These are phyloP conservation scores for Strobilomyces dryophilus DNA, from an alignment of 768 basidiomycete genomes.

Conservation along the genomic window DNA sequence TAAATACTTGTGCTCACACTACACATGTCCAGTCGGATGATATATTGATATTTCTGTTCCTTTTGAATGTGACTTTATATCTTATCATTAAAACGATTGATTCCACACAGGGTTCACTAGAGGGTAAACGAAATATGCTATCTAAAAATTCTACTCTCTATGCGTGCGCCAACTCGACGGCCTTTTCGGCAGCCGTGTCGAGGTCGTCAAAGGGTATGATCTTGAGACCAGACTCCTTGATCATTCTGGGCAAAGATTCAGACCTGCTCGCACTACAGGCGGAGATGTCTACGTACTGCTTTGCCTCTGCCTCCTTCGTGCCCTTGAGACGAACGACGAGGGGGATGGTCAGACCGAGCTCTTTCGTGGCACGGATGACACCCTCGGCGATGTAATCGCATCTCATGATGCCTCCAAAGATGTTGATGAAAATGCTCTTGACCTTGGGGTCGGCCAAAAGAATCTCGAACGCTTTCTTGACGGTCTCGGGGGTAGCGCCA, in stretches of 20 bases:
- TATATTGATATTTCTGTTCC: slow-evolving; percentile 32
- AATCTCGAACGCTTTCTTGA: slow-evolving; percentile 99
- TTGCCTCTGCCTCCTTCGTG: slow-evolving; percentile 94
- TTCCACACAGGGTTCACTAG: slow-evolving; percentile 9
- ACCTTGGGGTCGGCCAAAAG: slow-evolving; percentile 87
- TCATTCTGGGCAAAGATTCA: slow-evolving; percentile 62
- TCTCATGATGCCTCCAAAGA: slow-evolving; percentile 98
- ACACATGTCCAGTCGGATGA: slow-evolving; percentile 22
- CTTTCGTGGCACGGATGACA: slow-evolving; percentile 96
- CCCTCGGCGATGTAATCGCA: slow-evolving; percentile 98
- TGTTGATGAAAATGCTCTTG: slow-evolving; percentile 98
- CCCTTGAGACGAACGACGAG: slow-evolving; percentile 94
- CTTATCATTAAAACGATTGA: slow-evolving; percentile 1
- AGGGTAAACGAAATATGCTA: slow-evolving; percentile 18
- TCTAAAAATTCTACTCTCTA: slow-evolving; percentile 36
- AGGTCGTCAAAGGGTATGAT: slow-evolving; percentile 92
- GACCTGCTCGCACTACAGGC: neutral
- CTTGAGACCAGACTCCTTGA: slow-evolving; percentile 85
- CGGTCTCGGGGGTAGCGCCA: slow-evolving; percentile 98
- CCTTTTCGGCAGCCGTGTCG: slow-evolving; percentile 85
- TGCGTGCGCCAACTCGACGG: slow-evolving; percentile 60
- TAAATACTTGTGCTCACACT: slow-evolving; percentile 18
- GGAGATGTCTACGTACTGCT: slow-evolving; percentile 58
- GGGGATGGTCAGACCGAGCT: slow-evolving; percentile 80
- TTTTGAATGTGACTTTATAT: slow-evolving; percentile 25